phyloP scores from a whole-genome alignment of 129 eudicot species.

The Flaveria brownii region DNA sequence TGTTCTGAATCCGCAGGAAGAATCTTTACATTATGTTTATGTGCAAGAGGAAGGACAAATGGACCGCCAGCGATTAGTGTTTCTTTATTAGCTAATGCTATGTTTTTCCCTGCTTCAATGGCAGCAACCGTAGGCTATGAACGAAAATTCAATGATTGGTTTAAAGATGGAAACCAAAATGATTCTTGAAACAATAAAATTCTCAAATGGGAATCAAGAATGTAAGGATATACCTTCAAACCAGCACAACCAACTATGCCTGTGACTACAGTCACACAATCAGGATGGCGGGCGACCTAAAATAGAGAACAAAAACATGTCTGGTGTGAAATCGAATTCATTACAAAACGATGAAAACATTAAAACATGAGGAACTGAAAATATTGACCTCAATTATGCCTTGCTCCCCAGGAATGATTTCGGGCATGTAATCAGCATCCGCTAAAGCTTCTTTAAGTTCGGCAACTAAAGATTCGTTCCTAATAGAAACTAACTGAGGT shows the following conservation, averaged over 20 bases:
- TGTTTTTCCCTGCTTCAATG: constrained; percentile 94
- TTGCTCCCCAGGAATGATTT: constrained; percentile 90
- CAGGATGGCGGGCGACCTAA: constrained; percentile 97
- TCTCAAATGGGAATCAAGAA: background rate
- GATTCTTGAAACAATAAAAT: background rate
- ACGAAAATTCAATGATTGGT: constrained; percentile 12
- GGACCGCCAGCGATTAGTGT: constrained; percentile 94
- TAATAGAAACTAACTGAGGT: constrained; percentile 81
- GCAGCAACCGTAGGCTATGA: constrained; percentile 97
- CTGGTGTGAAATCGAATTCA: background rate
- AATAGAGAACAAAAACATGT: background rate
- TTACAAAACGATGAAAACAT: background rate
- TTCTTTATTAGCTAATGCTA: constrained; percentile 94
- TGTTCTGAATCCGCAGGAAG: constrained; percentile 98
- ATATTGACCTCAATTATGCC: constrained; percentile 79
- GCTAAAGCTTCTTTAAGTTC: constrained; percentile 94
- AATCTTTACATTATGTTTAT: constrained; percentile 89
- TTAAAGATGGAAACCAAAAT: background rate
- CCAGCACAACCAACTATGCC: constrained; percentile 99
- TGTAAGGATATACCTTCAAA: constrained; percentile 60
- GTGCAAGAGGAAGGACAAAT: constrained; percentile 94
- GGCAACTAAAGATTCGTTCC: constrained; percentile 61
- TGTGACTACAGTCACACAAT: constrained; percentile 89
- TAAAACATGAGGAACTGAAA: background rate
- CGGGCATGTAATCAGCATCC: constrained; percentile 81